A percentile compares a stretch with the other conserved stretches of the same genome.
phyloP scores from a whole-genome alignment of 768 basidiomycete species.

The Paxillus involutus region DNA sequence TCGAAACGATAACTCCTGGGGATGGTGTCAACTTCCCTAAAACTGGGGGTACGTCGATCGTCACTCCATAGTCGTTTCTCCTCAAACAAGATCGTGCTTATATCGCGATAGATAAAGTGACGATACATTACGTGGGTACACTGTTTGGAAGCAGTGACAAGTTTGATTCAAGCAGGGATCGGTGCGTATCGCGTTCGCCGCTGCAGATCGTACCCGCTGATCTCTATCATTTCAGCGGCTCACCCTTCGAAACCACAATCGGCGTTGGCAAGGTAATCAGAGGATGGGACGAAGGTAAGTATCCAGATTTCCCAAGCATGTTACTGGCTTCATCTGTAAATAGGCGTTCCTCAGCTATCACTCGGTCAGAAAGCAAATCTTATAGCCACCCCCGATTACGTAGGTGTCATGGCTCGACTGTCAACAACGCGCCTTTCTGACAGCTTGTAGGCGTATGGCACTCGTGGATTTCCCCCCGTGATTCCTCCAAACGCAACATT shows the following conservation, averaged over 20 bases:
- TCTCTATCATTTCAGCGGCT: conserved; percentile 38
- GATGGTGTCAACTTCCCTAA: conserved; percentile 67
- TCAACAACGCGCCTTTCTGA: conserved; percentile 1
- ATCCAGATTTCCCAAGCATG: neutral
- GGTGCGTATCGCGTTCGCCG: conserved; percentile 41
- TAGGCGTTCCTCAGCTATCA: conserved; percentile 78
- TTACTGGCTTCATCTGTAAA: neutral
- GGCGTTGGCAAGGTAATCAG: conserved; percentile 83
- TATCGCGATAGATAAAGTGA: conserved; percentile 56
- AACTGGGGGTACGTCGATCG: conserved; percentile 57
- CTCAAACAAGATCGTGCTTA: conserved; percentile 18
- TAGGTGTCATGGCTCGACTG: conserved; percentile 37
- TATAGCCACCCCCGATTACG: conserved; percentile 74
- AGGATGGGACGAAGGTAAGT: conserved; percentile 87
- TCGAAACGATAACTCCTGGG: conserved; percentile 58
- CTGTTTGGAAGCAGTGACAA: conserved; percentile 51
- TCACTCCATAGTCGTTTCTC: conserved; percentile 4
- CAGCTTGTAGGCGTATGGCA: conserved; percentile 61
- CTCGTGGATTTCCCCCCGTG: conserved; percentile 72
- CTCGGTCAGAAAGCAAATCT: conserved; percentile 72
- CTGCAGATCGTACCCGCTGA: neutral
- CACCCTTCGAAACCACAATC: conserved; percentile 68
- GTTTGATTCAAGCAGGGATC: conserved; percentile 79
- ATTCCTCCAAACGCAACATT: conserved; percentile 78
- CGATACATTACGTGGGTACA: conserved; percentile 80